Evolutionary conservation across 2,329 filamentous ascomycete species (phyloP).

Genomic region (Mariannaea sp.): DNA sequence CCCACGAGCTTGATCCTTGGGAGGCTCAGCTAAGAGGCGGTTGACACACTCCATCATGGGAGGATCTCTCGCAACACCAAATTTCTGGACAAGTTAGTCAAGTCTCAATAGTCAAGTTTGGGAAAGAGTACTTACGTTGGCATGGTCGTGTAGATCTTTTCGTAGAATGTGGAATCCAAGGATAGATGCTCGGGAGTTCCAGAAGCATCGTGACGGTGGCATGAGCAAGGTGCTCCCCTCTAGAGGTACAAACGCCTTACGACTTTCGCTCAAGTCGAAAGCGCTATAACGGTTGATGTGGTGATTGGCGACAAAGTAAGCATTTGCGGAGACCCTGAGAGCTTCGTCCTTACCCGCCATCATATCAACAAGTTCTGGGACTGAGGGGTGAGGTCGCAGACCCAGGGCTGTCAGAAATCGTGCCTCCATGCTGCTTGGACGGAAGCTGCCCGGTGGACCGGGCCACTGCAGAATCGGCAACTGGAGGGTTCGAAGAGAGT

Average conservation of each 20-base stretch:
- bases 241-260: conserved; percentile 71
- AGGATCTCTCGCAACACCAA: conserved; percentile 84
- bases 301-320: conserved; percentile 82
- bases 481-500: conserved; percentile 68
- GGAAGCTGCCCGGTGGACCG: conserved; percentile 65
- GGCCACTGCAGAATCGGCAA: conserved; percentile 86
- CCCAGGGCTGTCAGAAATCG: conserved; percentile 76
- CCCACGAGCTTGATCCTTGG: conserved; percentile 68
- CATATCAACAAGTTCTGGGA: conserved; percentile 75
- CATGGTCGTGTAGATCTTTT: conserved; percentile 77
- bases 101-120: background rate
- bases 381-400: conserved; percentile 71
- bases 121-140: conserved; percentile 52
- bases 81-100: conserved; percentile 57
- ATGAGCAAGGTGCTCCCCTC: conserved; percentile 72
- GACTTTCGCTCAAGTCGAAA: conserved; percentile 62
- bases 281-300: conserved; percentile 74
- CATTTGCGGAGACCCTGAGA: conserved; percentile 72
- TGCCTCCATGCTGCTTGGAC: conserved; percentile 70
- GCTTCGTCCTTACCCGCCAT: conserved; percentile 67
- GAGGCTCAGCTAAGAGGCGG: conserved; percentile 72
- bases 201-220: conserved; percentile 77
- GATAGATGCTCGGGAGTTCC: conserved; percentile 74
- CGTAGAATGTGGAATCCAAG: conserved; percentile 82
- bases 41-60: conserved; percentile 77